Conservation (phyloP, 108 stramenopile species). For the Fistulifera solaris region DNA sequence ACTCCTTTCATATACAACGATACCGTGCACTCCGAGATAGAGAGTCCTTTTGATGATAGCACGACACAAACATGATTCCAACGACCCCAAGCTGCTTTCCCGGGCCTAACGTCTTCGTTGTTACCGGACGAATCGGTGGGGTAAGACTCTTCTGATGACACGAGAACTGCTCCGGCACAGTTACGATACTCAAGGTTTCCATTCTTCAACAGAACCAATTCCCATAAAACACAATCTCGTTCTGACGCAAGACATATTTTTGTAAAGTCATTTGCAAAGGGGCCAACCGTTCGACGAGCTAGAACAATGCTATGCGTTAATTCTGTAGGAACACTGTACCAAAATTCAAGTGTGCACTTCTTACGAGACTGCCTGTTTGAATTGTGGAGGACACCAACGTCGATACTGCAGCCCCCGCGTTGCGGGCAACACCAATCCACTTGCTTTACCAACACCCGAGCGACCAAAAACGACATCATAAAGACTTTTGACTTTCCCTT, state of each 20-base stretch:
- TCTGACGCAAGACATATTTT: slow-evolving; percentile 53
- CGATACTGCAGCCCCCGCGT: slow-evolving; percentile 65
- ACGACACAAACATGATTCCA: slow-evolving; percentile 83
- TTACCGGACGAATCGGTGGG: slow-evolving; percentile 6
- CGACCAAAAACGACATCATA: slow-evolving; percentile 75
- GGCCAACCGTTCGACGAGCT: slow-evolving; percentile 43
- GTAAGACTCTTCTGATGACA: not conserved
- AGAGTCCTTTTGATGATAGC: slow-evolving; percentile 29
- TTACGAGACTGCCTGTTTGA: slow-evolving; percentile 44
- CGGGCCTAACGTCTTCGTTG: slow-evolving; percentile 9
- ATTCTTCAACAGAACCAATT: slow-evolving; percentile 52
- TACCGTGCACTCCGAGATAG: slow-evolving; percentile 33
- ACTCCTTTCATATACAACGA: slow-evolving; percentile 49
- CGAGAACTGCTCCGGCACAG: slow-evolving; percentile 37
- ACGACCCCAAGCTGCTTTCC: slow-evolving; percentile 36
- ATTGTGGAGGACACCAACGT: slow-evolving; percentile 74
- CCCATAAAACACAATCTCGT: slow-evolving; percentile 57
- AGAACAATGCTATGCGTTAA: slow-evolving; percentile 56
- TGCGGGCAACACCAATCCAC: slow-evolving; percentile 54
- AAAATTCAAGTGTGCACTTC: slow-evolving; percentile 73
- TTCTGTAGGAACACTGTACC: slow-evolving; percentile 61
- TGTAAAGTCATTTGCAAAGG: slow-evolving; percentile 42
- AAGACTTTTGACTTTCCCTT: slow-evolving; percentile 70
- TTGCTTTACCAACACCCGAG: slow-evolving; percentile 32
- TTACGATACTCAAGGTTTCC: slow-evolving; percentile 71